Conservation (phyloP, 257 asterid genomes). For the Gentiana straminea region DNA sequence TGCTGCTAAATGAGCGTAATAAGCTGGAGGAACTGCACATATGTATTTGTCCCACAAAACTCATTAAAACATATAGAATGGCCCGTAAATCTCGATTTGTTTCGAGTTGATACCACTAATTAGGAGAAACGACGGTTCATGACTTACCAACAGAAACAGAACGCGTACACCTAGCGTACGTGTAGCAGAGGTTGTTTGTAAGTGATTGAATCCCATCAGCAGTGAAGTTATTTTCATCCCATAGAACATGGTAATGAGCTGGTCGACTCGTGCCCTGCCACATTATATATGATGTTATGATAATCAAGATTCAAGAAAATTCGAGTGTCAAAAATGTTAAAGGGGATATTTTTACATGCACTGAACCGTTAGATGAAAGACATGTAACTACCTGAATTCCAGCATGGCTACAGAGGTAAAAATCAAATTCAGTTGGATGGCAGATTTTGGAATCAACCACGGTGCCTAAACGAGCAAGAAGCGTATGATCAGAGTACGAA, state of each 20-base stretch:
- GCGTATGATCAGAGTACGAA: too few relatives aligned
- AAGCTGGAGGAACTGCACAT: conserved; percentile 86
- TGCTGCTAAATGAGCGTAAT: conserved; percentile 95
- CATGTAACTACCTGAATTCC: conserved; percentile 68
- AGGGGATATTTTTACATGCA: too few relatives aligned
- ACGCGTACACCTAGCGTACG: conserved; percentile 95
- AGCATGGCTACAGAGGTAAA: conserved; percentile 95
- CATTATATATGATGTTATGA: background rate
- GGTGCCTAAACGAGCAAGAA: conserved; percentile 44
- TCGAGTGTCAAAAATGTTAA: too few relatives aligned
- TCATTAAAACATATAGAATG: too few relatives aligned
- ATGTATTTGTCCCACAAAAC: background rate
- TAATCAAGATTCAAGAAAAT: conserved; percentile 1
- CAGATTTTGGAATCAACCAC: conserved; percentile 95
- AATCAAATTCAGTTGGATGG: conserved; percentile 94
- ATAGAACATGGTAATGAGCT: conserved; percentile 95
- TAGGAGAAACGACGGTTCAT: too few relatives aligned
- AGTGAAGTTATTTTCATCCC: conserved; percentile 97
- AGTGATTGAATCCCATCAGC: conserved; percentile 92
- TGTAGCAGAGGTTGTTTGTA: conserved; percentile 93
- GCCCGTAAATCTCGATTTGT: too few relatives aligned
- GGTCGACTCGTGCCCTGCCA: conserved; percentile 93
- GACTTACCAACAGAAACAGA: conserved; percentile 91
- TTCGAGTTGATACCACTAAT: too few relatives aligned
- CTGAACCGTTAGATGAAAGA: too few relatives aligned